Base-by-base conservation (phyloP, 2,329 filamentous ascomycete genomes). In the Leptoxyphium fumago region DNA sequence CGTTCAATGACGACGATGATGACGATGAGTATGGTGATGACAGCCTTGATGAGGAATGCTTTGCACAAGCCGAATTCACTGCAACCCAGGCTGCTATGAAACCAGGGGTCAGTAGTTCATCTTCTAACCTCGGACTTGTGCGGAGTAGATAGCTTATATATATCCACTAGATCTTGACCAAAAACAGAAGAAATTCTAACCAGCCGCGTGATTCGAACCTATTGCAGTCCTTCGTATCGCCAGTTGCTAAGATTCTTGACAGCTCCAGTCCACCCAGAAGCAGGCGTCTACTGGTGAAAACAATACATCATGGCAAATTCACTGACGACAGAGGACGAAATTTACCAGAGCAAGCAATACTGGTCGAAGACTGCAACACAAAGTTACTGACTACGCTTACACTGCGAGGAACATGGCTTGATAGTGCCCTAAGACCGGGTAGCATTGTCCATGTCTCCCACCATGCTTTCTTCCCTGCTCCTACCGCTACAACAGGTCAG, bases 371-470 rank as follows among this genome's bases (percentile, higher is more conserved):
- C 42, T 87, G 95, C 52, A 78, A 73, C 46, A 78, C 74, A 1
- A 79, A 81, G 47, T 63, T 68, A 6, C 71, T 74, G 49, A 82
- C 75, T 53, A 77, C 75, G 1, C 78, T 96, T 28, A 75, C 80
- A 43, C 74, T 98, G 29, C 78, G 89, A 46, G 85, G 84, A 45
- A 83, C 85, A 41, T 98, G 91, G 91, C 74, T 77, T 48, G 82
- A 89, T 40, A 94, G 84, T 6, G 76, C 82, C 28, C 85, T 82
- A 34, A 79, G 76, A 30, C 69, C 75, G 38, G 80, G 82, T 29
- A 78, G 83, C 1, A 89, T 83, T 57, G 80, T 96, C 36, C 88
- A 98, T 60, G 70, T 98, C 46, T 85, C 56, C 6, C 46, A 47
- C 15, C 43, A 52, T 93, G 50, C 88, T 88, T 28, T 66, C 75